phyloP scores from a whole-genome alignment of 1,139 yeast species.

The Saccharomyces hybrid region DNA sequence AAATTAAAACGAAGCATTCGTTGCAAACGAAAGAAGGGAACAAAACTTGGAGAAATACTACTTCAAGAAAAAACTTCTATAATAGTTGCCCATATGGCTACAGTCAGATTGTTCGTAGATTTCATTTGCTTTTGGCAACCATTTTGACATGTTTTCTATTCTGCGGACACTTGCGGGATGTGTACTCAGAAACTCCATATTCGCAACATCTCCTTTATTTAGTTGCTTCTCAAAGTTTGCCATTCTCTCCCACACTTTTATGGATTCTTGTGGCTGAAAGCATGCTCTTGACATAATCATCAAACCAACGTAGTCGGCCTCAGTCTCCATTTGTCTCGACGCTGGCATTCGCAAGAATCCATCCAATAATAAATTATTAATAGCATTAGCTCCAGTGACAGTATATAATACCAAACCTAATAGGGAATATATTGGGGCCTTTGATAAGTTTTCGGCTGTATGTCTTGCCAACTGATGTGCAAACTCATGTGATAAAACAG shows the following conservation, averaged over 20 bases:
- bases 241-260: constrained; percentile 81
- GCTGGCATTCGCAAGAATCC: constrained; percentile 71
- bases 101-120: constrained; percentile 29
- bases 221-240: constrained; percentile 42
- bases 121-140: constrained; percentile 64
- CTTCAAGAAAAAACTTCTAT: background rate
- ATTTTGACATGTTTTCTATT: constrained; percentile 55
- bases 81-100: constrained; percentile 7
- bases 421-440: constrained; percentile 50
- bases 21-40: background rate
- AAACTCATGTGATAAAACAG: constrained; percentile 86
- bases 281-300: constrained; percentile 90
- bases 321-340: constrained; percentile 87
- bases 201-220: constrained; percentile 30
- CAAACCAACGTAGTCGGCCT: constrained; percentile 91
- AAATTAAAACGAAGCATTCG: background rate
- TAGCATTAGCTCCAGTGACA: constrained; percentile 44
- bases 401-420: constrained; percentile 45
- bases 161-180: constrained; percentile 83
- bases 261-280: constrained; percentile 66
- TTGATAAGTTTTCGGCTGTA: constrained; percentile 70
- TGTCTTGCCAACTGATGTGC: constrained; percentile 94
- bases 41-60: background rate
- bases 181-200: constrained; percentile 66
- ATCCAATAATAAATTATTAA: constrained; percentile 50